Base-by-base conservation (phyloP, 1,284 basidiomycete genomes). In the Boletus semigastroideus region DNA sequence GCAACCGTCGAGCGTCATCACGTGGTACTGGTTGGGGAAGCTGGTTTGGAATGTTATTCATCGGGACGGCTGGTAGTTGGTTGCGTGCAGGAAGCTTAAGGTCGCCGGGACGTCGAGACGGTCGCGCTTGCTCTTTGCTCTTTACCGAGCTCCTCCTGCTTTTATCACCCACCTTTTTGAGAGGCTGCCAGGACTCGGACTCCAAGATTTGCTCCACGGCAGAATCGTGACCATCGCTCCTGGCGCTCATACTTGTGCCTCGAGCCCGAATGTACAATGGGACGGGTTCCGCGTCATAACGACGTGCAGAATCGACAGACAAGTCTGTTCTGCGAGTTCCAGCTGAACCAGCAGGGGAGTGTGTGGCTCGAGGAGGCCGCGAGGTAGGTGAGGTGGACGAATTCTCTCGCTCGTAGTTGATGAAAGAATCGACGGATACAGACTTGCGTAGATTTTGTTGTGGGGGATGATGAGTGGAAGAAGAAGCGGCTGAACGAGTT, bases 371-470 rank as follows among this genome's bases (percentile, higher is more conserved):
- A 58, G 66, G 71, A 20, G 74, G 67, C 9, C 75, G 73, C 34
- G 74, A 67, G 28, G 62, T 53, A 20, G 57, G 55, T 28, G 67
- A 55, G 53, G 68, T 61, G 45, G 72, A 57, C 37, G 68, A 55
- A 37, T 57, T 53, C 44, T 75, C 72, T 52, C 72, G 77, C 54
- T 71, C 74, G 61, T 76, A 72, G 41, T 70, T 72, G 44, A 80
- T 77, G 66, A 89, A 85, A 10, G 87, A 90, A 67, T 90, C 87
- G 53, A 83, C 85, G 22, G 87, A 90, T 54, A 86, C 69, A 22
- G 86, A 86, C 70, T 89, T 89, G 58, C 84, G 77, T 48, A 88
- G 76, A 54, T 62, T 71, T 46, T 59, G 64, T 37, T 66, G 69
- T 14, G 44, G 48, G n/a, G 51, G 36, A 5, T 43, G 49, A 56